Conservation (phyloP, 2,329 filamentous ascomycete species). For the Cladosporium sp. region DNA sequence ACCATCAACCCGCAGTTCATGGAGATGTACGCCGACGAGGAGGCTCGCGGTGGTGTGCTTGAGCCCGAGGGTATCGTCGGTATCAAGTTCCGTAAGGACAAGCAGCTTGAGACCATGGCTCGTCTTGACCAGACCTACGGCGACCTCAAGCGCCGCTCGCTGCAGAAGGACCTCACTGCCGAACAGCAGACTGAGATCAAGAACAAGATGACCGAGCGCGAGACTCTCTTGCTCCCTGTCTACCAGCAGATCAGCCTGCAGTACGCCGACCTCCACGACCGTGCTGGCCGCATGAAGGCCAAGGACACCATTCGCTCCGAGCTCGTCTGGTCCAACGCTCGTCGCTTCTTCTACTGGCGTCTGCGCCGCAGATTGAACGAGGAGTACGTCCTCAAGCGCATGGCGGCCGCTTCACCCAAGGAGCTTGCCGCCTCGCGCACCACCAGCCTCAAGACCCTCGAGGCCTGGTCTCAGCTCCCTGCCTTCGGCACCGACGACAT, state of each 20-base stretch:
- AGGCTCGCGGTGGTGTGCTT: conserved; percentile 92
- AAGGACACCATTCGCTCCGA: conserved; percentile 88
- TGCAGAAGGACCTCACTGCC: conserved; percentile 66
- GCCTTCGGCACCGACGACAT: conserved; percentile 79
- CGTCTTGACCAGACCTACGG: conserved; percentile 85
- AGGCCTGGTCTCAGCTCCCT: conserved; percentile 78
- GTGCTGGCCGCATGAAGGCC: conserved; percentile 95
- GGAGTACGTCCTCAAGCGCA: conserved; percentile 93
- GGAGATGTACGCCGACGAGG: conserved; percentile 99
- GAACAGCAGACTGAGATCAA: conserved; percentile 80
- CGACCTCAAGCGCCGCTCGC: conserved; percentile 77
- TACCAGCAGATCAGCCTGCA: conserved; percentile 95
- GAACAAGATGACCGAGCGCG: conserved; percentile 78
- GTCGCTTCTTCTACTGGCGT: conserved; percentile 99
- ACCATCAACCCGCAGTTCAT: conserved; percentile 96
- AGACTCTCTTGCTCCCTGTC: conserved; percentile 86
- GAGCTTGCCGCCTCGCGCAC: conserved; percentile 44
- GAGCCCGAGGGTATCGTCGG: conserved; percentile 97
- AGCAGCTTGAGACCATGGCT: conserved; percentile 96
- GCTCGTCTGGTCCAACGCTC: conserved; percentile 83
- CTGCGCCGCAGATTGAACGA: conserved; percentile 94
- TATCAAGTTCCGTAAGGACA: conserved; percentile 98
- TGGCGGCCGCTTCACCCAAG: conserved; percentile 57
- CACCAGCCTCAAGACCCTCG: conserved; percentile 70
- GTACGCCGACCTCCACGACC: conserved; percentile 96